phyloP scores from a whole-genome alignment of 768 basidiomycete genomes.

The Phlebiopsis flavidoalba region DNA sequence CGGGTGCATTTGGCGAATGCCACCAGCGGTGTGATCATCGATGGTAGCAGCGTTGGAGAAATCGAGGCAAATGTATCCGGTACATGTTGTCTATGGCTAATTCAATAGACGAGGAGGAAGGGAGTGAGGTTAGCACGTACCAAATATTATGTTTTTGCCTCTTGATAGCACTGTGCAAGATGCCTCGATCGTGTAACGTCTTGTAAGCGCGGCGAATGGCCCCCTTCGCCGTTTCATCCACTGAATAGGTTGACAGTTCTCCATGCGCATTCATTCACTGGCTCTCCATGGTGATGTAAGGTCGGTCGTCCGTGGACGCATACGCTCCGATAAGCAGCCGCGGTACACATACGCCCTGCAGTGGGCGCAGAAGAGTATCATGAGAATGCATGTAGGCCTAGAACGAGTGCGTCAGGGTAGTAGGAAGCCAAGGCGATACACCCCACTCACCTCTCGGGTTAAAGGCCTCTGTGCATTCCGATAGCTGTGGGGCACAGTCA shows the following conservation, averaged over 20 bases:
- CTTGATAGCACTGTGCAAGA: conserved; percentile 18
- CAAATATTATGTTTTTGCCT: conserved; percentile 18
- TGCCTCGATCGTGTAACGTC: conserved; percentile 16
- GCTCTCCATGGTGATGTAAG: background rate
- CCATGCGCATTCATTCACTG: background rate
- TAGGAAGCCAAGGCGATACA: background rate
- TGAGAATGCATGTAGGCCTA: conserved; percentile 17
- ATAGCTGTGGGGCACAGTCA: background rate
- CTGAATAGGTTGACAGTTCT: background rate
- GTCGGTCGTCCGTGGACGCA: background rate
- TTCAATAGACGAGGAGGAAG: background rate
- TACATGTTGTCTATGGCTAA: conserved; percentile 9
- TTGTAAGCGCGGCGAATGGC: conserved; percentile 16
- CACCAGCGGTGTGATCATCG: background rate
- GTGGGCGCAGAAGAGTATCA: conserved; percentile 14
- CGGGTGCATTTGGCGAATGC: conserved; percentile 4
- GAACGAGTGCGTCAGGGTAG: background rate
- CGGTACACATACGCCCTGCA: conserved; percentile 20
- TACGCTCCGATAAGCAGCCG: background rate
- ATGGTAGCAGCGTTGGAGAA: conserved; percentile 13
- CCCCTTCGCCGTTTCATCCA: conserved; percentile 4
- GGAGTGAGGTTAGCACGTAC: conserved; percentile 6
- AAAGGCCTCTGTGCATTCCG: background rate
- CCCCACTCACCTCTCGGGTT: background rate
- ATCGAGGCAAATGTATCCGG: conserved; percentile 15